Evolutionary conservation across 2,329 filamentous ascomycete genomes (phyloP), one percentile per base, ranked within the genome.

Genomic region (Calonectria pseudoturangicola): DNA sequence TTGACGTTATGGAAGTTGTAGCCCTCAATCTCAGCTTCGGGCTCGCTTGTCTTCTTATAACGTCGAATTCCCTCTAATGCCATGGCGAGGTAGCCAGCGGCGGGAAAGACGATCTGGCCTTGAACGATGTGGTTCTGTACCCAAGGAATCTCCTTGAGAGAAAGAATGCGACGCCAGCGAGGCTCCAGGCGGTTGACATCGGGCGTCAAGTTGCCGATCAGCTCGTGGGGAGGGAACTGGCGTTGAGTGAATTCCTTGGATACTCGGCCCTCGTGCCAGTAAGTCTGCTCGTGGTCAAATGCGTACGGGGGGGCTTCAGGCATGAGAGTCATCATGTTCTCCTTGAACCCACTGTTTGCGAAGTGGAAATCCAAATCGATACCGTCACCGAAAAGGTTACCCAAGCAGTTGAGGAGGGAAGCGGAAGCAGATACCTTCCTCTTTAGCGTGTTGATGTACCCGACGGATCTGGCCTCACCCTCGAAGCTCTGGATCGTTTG

Each of bases 81-180:
- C 78, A 88, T 86, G n/a, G 82, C 79, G 1, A 88, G 66, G 74
- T 87, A 89, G 0, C 82, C 86, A 0, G 87, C 84, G 0, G 78
- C 84, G 0, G 88, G 88, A 63, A 88, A 87, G 6, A 89, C 79
- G 13, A 83, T 79, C 48, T 86, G 79, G 21, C 86, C 88, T 74
- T 91, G 89, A 76, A 92, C 86, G 67, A 83, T 82, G 81, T 92
- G 90, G 75, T 91, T 87, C 50, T 88, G 84, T 12, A 91, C 83
- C 84, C 91, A 92, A 6, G 91, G 87, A 0, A 88, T 78, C 73
- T 89, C 87, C 39, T 86, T 84, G 4, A 86, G 73, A 16, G 85
- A 83, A 43, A 89, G 79, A 41, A 89, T 84, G 73, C 88, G 88
- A 65, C 87, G 82, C 88, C 88, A 89, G 2, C 82, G 85, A 3